phyloP scores from a whole-genome alignment of 2,329 filamentous ascomycete species.

The Fonsecaea erecta region DNA sequence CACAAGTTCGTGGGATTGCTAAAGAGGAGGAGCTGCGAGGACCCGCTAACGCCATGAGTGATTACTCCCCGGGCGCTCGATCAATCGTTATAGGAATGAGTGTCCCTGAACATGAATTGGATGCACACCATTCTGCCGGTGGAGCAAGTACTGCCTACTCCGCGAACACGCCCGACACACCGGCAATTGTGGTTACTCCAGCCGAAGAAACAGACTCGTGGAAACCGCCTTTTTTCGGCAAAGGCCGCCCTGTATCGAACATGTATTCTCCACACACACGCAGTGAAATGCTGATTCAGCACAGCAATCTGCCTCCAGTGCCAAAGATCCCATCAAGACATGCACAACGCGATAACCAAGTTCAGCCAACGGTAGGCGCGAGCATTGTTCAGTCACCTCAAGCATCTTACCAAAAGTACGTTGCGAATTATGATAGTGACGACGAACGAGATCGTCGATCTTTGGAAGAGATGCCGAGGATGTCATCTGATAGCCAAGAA shows the following conservation, averaged over 20 bases:
- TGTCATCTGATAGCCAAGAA: constrained; percentile 41
- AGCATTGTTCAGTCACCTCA: neutral
- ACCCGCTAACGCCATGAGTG: neutral
- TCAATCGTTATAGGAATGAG: constrained; percentile 54
- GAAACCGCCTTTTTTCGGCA: constrained; percentile 34
- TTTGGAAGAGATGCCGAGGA: constrained; percentile 10
- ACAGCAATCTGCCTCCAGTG: constrained; percentile 46
- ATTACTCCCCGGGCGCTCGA: constrained; percentile 50
- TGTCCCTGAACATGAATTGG: constrained; percentile 45
- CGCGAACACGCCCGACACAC: constrained; percentile 48
- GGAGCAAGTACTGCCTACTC: constrained; percentile 39
- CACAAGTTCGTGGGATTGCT: neutral
- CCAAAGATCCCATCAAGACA: constrained; percentile 44
- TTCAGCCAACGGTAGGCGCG: constrained; percentile 5
- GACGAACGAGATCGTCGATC: constrained; percentile 12
- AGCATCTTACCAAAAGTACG: neutral
- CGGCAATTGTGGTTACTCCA: constrained; percentile 53
- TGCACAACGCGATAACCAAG: neutral
- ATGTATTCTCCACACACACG: constrained; percentile 49
- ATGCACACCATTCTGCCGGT: constrained; percentile 28
- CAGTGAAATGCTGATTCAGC: constrained; percentile 23
- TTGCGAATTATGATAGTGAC: neutral
- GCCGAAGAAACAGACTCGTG: constrained; percentile 48
- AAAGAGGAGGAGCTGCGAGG: constrained; percentile 5
- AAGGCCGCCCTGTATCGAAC: constrained; percentile 45